Percentiles rank a stretch among this genome's conserved stretches.
phyloP scores from a whole-genome alignment of 495 filamentous ascomycete species.

The Tuber umbilicatum region DNA sequence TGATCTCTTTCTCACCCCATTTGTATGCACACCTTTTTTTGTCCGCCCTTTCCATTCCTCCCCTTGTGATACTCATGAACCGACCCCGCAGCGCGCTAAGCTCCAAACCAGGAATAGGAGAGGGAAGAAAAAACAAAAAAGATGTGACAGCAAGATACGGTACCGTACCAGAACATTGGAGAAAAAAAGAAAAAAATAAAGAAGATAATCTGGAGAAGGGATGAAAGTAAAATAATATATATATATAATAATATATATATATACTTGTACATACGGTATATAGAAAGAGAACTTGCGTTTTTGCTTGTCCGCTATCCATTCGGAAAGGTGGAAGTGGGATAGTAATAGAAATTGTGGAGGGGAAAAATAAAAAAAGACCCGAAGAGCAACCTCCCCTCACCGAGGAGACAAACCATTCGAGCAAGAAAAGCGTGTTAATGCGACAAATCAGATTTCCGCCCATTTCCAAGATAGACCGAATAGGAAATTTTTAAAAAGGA shows the following conservation, averaged over 20 bases:
- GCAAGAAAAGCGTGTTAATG: background rate
- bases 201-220: constrained; percentile 12
- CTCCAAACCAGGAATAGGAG: constrained; percentile 5
- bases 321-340: background rate
- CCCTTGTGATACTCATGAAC: background rate
- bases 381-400: constrained; percentile 1
- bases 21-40: background rate
- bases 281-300: constrained; percentile 10
- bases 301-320: background rate
- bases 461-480: background rate
- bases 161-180: constrained; percentile 17
- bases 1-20: background rate
- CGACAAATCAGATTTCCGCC: constrained; percentile 3
- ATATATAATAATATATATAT: constrained; percentile 3
- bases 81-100: background rate
- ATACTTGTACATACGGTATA: too few species aligned
- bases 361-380: background rate
- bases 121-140: background rate
- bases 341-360: background rate
- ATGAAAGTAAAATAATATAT: constrained; percentile 11
- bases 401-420: background rate
- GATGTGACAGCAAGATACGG: constrained; percentile 11
- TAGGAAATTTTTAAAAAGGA: constrained; percentile 12
- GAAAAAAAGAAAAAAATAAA: constrained; percentile 9
- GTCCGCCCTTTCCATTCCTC: background rate